Evolutionary conservation across 768 basidiomycete genomes (phyloP).

Genomic region (Termitomyces sp.): DNA sequence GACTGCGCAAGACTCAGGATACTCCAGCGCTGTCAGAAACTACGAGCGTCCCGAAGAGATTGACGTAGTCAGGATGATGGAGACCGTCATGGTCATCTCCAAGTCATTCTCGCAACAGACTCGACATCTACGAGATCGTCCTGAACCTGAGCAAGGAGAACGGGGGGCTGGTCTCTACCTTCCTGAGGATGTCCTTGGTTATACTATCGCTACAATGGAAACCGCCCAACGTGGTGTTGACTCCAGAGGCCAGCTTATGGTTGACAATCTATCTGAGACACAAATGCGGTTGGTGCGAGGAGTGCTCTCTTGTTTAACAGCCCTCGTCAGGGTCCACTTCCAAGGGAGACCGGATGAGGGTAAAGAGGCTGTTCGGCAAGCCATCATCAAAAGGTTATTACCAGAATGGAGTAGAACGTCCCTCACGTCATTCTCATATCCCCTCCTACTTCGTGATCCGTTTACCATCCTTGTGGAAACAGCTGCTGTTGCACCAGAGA

Average conservation of each 20-base stretch:
- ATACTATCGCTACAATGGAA: constrained; percentile 82
- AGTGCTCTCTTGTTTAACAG: constrained; percentile 63
- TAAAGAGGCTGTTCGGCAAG: constrained; percentile 71
- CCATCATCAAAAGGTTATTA: constrained; percentile 82
- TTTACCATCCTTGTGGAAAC: constrained; percentile 87
- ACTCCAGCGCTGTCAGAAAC: constrained; percentile 48
- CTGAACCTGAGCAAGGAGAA: constrained; percentile 66
- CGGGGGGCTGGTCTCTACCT: constrained; percentile 85
- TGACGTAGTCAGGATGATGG: constrained; percentile 76
- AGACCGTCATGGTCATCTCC: constrained; percentile 75
- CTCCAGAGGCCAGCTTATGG: constrained; percentile 43
- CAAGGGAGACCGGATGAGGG: constrained; percentile 69
- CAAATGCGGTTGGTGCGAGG: constrained; percentile 76
- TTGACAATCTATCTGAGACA: constrained; percentile 75
- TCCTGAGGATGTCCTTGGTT: constrained; percentile 87
- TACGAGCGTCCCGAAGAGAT: constrained; percentile 46
- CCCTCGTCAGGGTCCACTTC: constrained; percentile 64
- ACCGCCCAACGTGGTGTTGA: constrained; percentile 70
- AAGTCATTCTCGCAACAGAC: constrained; percentile 83
- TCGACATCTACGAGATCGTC: constrained; percentile 72
- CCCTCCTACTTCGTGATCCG: constrained; percentile 85
- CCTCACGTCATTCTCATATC: constrained; percentile 76
- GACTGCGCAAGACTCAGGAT: constrained; percentile 77
- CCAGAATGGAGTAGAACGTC: constrained; percentile 92
- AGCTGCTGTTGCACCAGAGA: constrained; percentile 85